phyloP scores from a whole-genome alignment of 2,329 filamentous ascomycete species.

The Dactylellina sp. region DNA sequence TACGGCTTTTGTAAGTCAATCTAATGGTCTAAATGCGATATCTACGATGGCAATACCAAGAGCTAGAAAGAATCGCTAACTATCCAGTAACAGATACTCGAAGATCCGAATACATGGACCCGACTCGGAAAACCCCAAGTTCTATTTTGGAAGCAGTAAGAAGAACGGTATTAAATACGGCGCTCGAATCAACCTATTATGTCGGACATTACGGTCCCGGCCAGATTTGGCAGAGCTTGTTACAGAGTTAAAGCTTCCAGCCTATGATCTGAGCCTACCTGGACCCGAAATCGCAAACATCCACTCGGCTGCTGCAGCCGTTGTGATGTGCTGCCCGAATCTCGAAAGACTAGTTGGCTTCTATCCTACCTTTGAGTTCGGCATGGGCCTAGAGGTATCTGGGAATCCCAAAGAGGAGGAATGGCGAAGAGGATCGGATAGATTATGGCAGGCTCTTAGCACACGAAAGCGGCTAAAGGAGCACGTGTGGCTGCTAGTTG shows the following conservation, averaged over 20 bases:
- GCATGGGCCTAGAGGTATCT: conserved; percentile 42
- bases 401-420: conserved; percentile 39
- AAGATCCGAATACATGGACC: conserved; percentile 51
- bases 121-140: conserved; percentile 51
- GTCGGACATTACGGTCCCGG: conserved; percentile 43
- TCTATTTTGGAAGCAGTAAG: conserved; percentile 46
- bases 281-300: conserved; percentile 43
- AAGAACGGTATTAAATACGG: conserved; percentile 49
- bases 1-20: conserved; percentile 41
- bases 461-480: conserved; percentile 50
- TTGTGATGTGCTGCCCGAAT: conserved; percentile 54
- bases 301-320: conserved; percentile 36
- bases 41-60: conserved; percentile 1
- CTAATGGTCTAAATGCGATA: conserved; percentile 4
- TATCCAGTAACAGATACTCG: conserved; percentile 36
- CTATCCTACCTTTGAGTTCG: conserved; percentile 55
- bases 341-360: conserved; percentile 50
- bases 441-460: conserved; percentile 49
- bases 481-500: conserved; percentile 53
- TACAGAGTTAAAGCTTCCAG: conserved; percentile 50
- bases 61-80: conserved; percentile 8
- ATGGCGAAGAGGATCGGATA: conserved; percentile 50
- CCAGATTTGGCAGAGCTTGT: conserved; percentile 49
- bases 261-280: conserved; percentile 42
- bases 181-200: conserved; percentile 45